Evolutionary conservation across 768 basidiomycete genomes (phyloP).

Genomic region (Holtermanniella nyarrowii): DNA sequence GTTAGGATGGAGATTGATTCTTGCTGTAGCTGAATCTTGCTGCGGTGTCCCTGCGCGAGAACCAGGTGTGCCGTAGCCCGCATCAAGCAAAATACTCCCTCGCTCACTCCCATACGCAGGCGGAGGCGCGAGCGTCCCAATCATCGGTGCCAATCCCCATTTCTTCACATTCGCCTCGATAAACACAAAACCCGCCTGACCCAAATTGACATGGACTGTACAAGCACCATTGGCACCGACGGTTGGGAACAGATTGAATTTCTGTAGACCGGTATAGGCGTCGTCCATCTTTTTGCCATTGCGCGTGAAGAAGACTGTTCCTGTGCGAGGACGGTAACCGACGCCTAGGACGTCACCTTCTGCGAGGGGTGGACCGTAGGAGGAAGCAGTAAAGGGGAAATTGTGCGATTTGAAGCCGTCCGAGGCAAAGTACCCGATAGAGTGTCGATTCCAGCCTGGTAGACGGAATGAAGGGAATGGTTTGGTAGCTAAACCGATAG

Average conservation of each 20-base stretch:
- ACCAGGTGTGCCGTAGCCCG: constrained; percentile 52
- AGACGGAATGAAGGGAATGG: constrained; percentile 92
- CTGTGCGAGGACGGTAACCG: constrained; percentile 89
- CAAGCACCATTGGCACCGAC: constrained; percentile 94
- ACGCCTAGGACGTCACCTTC: constrained; percentile 94
- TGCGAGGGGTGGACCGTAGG: constrained; percentile 73
- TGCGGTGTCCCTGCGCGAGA: background rate
- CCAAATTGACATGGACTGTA: constrained; percentile 92
- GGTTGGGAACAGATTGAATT: constrained; percentile 92
- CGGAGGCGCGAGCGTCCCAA: constrained; percentile 92
- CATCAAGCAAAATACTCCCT: constrained; percentile 88
- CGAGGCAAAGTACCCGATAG: constrained; percentile 80
- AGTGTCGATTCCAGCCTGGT: constrained; percentile 73
- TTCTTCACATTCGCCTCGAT: constrained; percentile 99
- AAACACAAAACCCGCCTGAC: constrained; percentile 96
- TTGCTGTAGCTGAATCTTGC: too few species aligned
- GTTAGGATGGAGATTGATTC: background rate
- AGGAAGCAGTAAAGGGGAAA: constrained; percentile 77
- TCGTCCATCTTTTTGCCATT: constrained; percentile 97
- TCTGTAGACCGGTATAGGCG: constrained; percentile 78
- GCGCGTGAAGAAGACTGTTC: constrained; percentile 97
- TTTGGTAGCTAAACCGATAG: constrained; percentile 89
- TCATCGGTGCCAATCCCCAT: constrained; percentile 95
- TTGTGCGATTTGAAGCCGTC: constrained; percentile 96
- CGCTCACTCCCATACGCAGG: constrained; percentile 96